These are phyloP conservation scores for Colletotrichum sp. DNA, from an alignment of 2,329 filamentous ascomycete species.

Conservation along the genomic window DNA sequence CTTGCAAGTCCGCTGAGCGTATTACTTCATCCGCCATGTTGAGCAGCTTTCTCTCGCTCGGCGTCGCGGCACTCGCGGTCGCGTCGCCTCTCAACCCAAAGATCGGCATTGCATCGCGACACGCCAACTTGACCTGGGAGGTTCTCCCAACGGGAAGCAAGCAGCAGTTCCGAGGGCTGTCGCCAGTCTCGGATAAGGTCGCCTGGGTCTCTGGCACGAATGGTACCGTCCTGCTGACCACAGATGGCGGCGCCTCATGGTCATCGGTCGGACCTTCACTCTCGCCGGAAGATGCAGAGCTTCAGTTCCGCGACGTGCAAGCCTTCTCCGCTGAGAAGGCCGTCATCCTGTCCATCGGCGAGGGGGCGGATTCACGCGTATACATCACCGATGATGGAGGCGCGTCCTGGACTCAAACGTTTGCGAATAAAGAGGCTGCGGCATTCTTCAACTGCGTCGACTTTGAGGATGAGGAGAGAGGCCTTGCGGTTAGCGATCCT, in stretches of 20 bases:
- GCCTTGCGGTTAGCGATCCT: constrained; percentile 36
- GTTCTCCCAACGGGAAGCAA: constrained; percentile 28
- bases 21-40: background rate
- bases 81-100: background rate
- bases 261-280: constrained; percentile 31
- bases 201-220: constrained; percentile 36
- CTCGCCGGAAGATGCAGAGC: constrained; percentile 22
- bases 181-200: constrained; percentile 31
- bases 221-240: constrained; percentile 33
- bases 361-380: constrained; percentile 33
- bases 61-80: background rate
- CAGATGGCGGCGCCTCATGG: constrained; percentile 34
- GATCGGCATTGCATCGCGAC: background rate
- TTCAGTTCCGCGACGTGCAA: constrained; percentile 40
- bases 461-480: constrained; percentile 28
- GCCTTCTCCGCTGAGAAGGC: constrained; percentile 45
- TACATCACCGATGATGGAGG: constrained; percentile 34
- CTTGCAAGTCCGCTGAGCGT: background rate
- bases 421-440: constrained; percentile 30
- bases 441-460: constrained; percentile 40
- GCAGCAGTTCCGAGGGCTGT: constrained; percentile 34
- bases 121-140: constrained; percentile 27
- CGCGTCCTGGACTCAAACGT: constrained; percentile 29
- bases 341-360: constrained; percentile 42
- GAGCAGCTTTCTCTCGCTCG: background rate